A percentile compares a stretch with the other conserved stretches of the same genome.
Evolutionary conservation across 1,284 basidiomycete species (phyloP).

Genomic region (Trichosporon sp.): DNA sequence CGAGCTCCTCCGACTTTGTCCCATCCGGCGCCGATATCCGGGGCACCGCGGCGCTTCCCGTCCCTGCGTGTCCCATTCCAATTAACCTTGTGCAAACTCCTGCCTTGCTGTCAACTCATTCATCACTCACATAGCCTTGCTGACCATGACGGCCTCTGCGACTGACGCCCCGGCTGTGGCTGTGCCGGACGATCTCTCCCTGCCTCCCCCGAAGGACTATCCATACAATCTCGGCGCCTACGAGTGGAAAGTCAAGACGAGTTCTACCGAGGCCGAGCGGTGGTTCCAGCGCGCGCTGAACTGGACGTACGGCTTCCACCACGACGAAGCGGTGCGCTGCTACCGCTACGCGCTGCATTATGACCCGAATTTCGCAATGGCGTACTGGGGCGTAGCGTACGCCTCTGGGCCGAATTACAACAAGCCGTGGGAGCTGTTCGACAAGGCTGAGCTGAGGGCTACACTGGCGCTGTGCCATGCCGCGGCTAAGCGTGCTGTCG

Average conservation of each 20-base stretch:
- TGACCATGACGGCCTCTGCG: slow-evolving; percentile 1
- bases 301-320: slow-evolving; percentile 41
- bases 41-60: background rate
- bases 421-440: slow-evolving; percentile 28
- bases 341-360: slow-evolving; percentile 27
- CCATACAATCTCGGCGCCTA: slow-evolving; percentile 28
- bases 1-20: too few species aligned
- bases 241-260: slow-evolving; percentile 21
- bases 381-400: slow-evolving; percentile 41
- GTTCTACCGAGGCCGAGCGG: slow-evolving; percentile 22
- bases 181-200: background rate
- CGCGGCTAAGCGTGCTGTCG: slow-evolving; percentile 7
- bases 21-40: too few species aligned
- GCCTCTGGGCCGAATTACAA: slow-evolving; percentile 42
- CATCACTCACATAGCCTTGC: background rate
- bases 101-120: background rate
- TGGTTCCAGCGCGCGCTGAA: slow-evolving; percentile 43
- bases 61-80: background rate
- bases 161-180: background rate
- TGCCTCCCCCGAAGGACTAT: slow-evolving; percentile 7
- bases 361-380: slow-evolving; percentile 32
- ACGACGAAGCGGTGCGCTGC: slow-evolving; percentile 34
- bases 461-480: slow-evolving; percentile 12
- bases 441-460: slow-evolving; percentile 15
- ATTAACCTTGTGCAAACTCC: background rate